These are phyloP conservation scores for Hygrophila difformis DNA, from an alignment of 257 asterid genomes.

Conservation along the genomic window DNA sequence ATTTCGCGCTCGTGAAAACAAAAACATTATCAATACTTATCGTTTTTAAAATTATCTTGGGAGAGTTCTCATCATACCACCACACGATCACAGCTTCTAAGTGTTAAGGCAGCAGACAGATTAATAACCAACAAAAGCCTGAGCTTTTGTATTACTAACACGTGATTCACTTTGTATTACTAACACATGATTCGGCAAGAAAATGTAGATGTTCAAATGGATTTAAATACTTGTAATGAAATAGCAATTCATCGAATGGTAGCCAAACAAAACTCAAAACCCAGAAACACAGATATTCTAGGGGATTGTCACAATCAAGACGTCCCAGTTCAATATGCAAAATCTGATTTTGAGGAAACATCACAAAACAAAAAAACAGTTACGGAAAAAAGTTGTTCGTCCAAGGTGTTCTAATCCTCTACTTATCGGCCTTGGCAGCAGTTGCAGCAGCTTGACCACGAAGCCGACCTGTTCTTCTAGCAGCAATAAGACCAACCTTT, in stretches of 20 bases:
- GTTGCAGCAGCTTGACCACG: constrained; percentile 74
- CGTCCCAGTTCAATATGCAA: constrained; percentile 1
- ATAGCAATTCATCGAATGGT: background rate
- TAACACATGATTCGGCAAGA: too few species aligned
- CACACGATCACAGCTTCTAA: too few species aligned
- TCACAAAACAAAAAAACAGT: background rate
- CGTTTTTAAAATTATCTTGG: too few species aligned
- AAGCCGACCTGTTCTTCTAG: constrained; percentile 76
- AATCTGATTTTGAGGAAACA: constrained; percentile 7
- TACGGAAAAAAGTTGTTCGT: constrained; percentile 1
- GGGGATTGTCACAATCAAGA: constrained; percentile 15
- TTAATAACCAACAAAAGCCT: too few species aligned
- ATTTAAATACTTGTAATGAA: too few species aligned
- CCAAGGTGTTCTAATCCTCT: constrained; percentile 13
- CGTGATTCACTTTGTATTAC: too few species aligned
- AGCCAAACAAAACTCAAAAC: constrained; percentile 5
- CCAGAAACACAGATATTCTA: constrained; percentile 22
- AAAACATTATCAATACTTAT: too few species aligned
- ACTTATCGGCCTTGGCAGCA: constrained; percentile 61
- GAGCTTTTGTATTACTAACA: too few species aligned
- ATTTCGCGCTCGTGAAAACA: too few species aligned
- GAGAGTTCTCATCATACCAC: too few species aligned
- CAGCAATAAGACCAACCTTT: constrained; percentile 80
- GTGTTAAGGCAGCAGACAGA: too few species aligned
- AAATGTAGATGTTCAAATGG: too few species aligned